A percentile compares a stretch with the other conserved stretches of the same genome.
These are phyloP conservation scores for Penicillium alfredii DNA, from an alignment of 495 filamentous ascomycete species.

Conservation along the genomic window DNA sequence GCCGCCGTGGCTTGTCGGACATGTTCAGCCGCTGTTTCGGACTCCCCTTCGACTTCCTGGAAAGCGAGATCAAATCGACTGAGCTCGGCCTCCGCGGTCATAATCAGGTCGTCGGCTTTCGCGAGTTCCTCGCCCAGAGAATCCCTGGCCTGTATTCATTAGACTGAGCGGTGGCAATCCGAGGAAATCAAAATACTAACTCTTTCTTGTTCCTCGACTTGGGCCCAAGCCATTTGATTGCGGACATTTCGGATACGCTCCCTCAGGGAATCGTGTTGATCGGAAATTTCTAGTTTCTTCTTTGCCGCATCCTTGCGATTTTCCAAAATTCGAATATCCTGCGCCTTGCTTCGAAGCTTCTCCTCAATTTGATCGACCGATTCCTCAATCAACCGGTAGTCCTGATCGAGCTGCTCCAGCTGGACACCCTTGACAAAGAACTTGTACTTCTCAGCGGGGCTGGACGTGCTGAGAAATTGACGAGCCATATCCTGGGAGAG, in stretches of 20 bases:
- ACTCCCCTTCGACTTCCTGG: slow-evolving; percentile 39
- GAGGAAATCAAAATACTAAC: slow-evolving; percentile 17
- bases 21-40: slow-evolving; percentile 50
- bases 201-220: slow-evolving; percentile 55
- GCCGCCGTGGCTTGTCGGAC: slow-evolving; percentile 45
- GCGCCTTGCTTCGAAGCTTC: slow-evolving; percentile 43
- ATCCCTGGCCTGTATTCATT: slow-evolving; percentile 28
- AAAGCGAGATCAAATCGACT: slow-evolving; percentile 35
- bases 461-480: slow-evolving; percentile 84
- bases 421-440: slow-evolving; percentile 96
- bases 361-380: slow-evolving; percentile 62
- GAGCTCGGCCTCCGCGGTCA: slow-evolving; percentile 33
- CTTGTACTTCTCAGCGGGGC: slow-evolving; percentile 80
- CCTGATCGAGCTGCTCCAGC: slow-evolving; percentile 83
- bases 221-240: slow-evolving; percentile 65
- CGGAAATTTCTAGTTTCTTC: slow-evolving; percentile 49
- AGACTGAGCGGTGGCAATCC: slow-evolving; percentile 1
- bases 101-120: slow-evolving; percentile 36
- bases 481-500: slow-evolving; percentile 93
- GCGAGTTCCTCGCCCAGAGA: slow-evolving; percentile 27
- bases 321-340: slow-evolving; percentile 46
- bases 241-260: slow-evolving; percentile 44
- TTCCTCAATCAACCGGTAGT: slow-evolving; percentile 75
- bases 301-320: slow-evolving; percentile 41
- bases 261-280: slow-evolving; percentile 53